Percentiles rank a stretch among this genome's conserved stretches.
These are phyloP conservation scores for Deuterostichococcus epilithicus DNA, from an alignment of 139 green algal species.

Conservation along the genomic window DNA sequence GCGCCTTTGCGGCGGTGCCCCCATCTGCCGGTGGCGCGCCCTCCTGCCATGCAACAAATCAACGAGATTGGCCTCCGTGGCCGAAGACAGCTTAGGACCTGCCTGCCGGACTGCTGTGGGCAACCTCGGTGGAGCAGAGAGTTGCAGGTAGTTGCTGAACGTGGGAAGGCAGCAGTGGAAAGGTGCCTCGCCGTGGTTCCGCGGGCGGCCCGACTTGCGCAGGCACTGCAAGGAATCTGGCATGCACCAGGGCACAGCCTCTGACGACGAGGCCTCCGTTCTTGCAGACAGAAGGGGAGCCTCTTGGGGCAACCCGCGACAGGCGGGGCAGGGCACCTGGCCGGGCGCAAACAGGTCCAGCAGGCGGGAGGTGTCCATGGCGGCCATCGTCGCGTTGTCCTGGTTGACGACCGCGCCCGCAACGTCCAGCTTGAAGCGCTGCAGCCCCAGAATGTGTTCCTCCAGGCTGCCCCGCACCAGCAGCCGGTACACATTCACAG, in stretches of 20 bases:
- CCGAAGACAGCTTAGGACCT: too few species aligned
- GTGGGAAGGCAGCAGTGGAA: neutral
- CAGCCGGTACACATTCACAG: conserved; percentile 95
- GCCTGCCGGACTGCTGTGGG: too few species aligned
- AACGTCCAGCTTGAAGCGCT: conserved; percentile 96
- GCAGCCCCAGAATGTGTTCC: conserved; percentile 83
- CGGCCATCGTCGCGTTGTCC: conserved; percentile 64
- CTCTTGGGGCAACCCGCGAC: too few species aligned
- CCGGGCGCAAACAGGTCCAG: conserved; percentile 76
- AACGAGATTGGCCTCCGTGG: too few species aligned
- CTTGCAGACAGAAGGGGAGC: too few species aligned
- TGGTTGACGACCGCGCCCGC: conserved; percentile 65
- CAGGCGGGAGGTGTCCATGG: conserved; percentile 79
- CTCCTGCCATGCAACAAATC: conserved; percentile 1
- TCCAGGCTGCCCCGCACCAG: conserved; percentile 71
- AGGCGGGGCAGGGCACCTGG: too few species aligned
- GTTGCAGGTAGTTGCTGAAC: neutral
- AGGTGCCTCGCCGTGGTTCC: too few species aligned
- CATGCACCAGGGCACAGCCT: too few species aligned
- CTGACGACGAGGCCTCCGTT: too few species aligned
- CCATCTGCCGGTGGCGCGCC: conserved; percentile 13
- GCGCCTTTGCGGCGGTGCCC: neutral
- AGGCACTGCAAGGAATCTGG: too few species aligned
- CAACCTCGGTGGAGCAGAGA: neutral
- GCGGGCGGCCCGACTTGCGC: too few species aligned